A percentile compares a stretch with the other conserved stretches of the same genome.
phyloP scores from a whole-genome alignment of 805 yeast species.

The Kluyveromyces dobzhanskii region DNA sequence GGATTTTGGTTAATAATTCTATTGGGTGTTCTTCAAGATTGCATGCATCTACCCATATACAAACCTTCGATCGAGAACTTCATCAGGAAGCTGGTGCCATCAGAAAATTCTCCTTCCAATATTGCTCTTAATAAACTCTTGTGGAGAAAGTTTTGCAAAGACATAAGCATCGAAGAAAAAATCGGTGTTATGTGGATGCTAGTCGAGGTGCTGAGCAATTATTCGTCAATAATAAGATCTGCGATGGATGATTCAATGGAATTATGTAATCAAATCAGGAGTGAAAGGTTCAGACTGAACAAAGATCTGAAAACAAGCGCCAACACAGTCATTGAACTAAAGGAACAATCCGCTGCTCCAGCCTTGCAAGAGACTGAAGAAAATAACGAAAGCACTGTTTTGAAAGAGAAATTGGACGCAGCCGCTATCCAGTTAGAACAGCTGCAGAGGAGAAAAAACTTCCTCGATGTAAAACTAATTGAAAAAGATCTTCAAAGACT shows the following conservation, averaged over 20 bases:
- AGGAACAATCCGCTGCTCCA: constrained; percentile 8
- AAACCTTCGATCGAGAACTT: constrained; percentile 37
- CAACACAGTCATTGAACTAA: constrained; percentile 4
- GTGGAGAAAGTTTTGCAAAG: constrained; percentile 46
- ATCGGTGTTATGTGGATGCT: constrained; percentile 52
- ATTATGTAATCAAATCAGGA: constrained; percentile 24
- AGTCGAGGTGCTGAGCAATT: constrained; percentile 43
- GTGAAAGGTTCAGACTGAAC: constrained; percentile 26
- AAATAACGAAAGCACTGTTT: constrained; percentile 3
- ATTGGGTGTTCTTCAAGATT: constrained; percentile 52
- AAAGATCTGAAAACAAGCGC: constrained; percentile 23
- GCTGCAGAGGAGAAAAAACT: constrained; percentile 39
- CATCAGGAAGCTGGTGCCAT: constrained; percentile 45
- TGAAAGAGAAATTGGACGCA: constrained; percentile 18
- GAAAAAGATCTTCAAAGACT: constrained; percentile 75
- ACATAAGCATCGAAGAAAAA: constrained; percentile 45
- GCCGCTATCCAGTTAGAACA: constrained; percentile 29
- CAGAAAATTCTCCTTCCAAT: constrained; percentile 19
- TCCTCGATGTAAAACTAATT: constrained; percentile 51
- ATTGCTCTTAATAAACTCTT: constrained; percentile 27
- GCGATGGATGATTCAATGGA: constrained; percentile 28
- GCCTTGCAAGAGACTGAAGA: constrained; percentile 11
- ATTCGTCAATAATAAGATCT: constrained; percentile 24
- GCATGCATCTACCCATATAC: constrained; percentile 23
- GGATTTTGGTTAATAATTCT: constrained; percentile 81